A percentile compares a stretch with the other conserved stretches of the same genome.
These are phyloP conservation scores for Barnettozyma populi DNA, from an alignment of 805 yeast species.

Conservation along the genomic window DNA sequence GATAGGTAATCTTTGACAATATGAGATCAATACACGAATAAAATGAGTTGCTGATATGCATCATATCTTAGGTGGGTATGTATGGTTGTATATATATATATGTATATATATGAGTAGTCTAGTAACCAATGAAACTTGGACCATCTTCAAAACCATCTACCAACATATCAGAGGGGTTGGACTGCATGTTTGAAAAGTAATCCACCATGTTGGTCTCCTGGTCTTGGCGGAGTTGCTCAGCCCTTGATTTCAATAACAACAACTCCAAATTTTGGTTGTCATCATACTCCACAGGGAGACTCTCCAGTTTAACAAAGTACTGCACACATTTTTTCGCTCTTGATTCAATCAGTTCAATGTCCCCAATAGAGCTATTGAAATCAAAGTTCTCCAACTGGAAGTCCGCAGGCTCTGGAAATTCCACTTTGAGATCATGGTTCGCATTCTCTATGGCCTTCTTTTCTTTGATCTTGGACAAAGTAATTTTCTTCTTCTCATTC, in stretches of 20 bases:
- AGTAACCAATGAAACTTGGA: slow-evolving; percentile 8
- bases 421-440: not conserved
- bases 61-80: too few relatives aligned
- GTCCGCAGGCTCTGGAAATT: slow-evolving; percentile 5
- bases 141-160: slow-evolving; percentile 12
- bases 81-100: not conserved
- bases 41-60: too few relatives aligned
- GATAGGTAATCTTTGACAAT: too few relatives aligned
- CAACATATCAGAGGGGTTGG: slow-evolving; percentile 15
- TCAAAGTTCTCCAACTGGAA: slow-evolving; percentile 8
- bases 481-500: not conserved
- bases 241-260: slow-evolving; percentile 2
- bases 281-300: not conserved
- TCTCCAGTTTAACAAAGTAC: not conserved
- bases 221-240: not conserved
- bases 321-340: not conserved
- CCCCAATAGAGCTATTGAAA: slow-evolving; percentile 12
- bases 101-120: not conserved
- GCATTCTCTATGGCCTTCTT: slow-evolving; percentile 2
- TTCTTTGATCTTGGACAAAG: not conserved
- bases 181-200: slow-evolving; percentile 5
- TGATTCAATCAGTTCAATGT: slow-evolving; percentile 8
- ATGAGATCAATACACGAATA: too few relatives aligned
- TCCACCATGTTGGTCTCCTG: not conserved
- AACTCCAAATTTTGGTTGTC: slow-evolving; percentile 5